These are phyloP conservation scores for Populus hybrid DNA, from an alignment of 441 rosid species.

Conservation along the genomic window DNA sequence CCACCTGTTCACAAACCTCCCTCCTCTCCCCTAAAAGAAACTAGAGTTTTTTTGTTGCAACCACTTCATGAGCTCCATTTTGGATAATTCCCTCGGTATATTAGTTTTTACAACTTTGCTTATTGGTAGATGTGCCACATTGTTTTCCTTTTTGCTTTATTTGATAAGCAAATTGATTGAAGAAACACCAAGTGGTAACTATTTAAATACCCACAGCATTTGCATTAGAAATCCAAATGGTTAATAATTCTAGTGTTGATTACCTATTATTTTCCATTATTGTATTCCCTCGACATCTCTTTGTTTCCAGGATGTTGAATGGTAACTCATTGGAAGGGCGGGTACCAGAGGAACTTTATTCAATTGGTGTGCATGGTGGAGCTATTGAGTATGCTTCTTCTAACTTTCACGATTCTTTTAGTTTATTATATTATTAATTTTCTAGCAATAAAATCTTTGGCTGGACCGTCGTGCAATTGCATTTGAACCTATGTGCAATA, in stretches of 20 bases:
- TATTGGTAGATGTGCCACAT: not conserved
- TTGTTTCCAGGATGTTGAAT: constrained; percentile 57
- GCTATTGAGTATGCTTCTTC: constrained; percentile 70
- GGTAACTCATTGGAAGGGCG: constrained; percentile 73
- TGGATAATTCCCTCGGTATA: not conserved
- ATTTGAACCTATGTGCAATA: not conserved
- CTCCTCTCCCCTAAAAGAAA: too few species aligned
- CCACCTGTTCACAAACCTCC: too few species aligned
- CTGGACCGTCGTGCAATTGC: not conserved
- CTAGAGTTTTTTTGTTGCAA: too few species aligned
- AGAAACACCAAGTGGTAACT: not conserved
- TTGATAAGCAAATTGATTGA: not conserved
- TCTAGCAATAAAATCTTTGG: not conserved
- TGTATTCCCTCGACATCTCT: constrained; percentile 1
- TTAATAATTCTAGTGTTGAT: not conserved
- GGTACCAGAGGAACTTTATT: constrained; percentile 82
- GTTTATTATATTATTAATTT: not conserved
- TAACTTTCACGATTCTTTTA: constrained; percentile 3
- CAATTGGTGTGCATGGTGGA: constrained; percentile 94
- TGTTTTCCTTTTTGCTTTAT: not conserved
- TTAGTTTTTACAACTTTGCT: not conserved
- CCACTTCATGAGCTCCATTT: too few species aligned
- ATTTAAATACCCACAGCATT: not conserved
- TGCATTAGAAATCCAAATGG: not conserved
- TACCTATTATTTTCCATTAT: not conserved